A percentile compares a stretch with the other conserved stretches of the same genome.
Evolutionary conservation across 805 yeast species (phyloP).

Genomic region (Groenewaldozyma tartarivorans): DNA sequence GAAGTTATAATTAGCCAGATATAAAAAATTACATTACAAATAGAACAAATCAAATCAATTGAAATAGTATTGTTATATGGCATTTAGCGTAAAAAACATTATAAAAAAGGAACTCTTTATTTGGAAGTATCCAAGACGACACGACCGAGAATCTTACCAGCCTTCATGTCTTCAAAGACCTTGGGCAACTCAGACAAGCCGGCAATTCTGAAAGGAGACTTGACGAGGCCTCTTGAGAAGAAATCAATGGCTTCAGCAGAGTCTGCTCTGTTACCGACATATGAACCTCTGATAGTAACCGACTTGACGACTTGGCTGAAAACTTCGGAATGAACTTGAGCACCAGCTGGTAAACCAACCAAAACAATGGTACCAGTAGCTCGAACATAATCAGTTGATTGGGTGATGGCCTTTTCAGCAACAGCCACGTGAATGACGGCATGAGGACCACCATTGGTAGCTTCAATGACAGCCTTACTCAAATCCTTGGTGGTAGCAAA

Average conservation of each 20-base stretch:
- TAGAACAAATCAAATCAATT: too few species aligned
- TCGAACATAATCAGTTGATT: constrained; percentile 51
- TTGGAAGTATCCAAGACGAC: constrained; percentile 73
- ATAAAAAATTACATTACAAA: too few species aligned
- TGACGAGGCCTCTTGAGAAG: constrained; percentile 61
- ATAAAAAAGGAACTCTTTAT: too few species aligned
- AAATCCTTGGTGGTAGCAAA: constrained; percentile 48
- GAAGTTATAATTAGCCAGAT: too few species aligned
- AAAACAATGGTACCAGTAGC: constrained; percentile 60
- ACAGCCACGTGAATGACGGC: constrained; percentile 71
- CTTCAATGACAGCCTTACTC: constrained; percentile 43
- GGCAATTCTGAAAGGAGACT: constrained; percentile 65
- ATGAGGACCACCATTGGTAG: constrained; percentile 68
- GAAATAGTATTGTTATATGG: too few species aligned
- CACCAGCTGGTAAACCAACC: constrained; percentile 76
- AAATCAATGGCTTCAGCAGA: constrained; percentile 72
- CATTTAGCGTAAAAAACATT: too few species aligned
- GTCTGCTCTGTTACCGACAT: constrained; percentile 85
- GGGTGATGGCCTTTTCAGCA: constrained; percentile 55
- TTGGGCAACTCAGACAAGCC: constrained; percentile 62
- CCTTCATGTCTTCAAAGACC: constrained; percentile 69
- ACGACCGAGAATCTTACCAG: constrained; percentile 81
- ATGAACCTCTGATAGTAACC: constrained; percentile 66
- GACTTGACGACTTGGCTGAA: constrained; percentile 68
- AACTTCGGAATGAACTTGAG: constrained; percentile 59